A percentile compares a stretch with the other conserved stretches of the same genome.
Conservation (phyloP, 495 filamentous ascomycete species). For the Jackrogersella minutella region DNA sequence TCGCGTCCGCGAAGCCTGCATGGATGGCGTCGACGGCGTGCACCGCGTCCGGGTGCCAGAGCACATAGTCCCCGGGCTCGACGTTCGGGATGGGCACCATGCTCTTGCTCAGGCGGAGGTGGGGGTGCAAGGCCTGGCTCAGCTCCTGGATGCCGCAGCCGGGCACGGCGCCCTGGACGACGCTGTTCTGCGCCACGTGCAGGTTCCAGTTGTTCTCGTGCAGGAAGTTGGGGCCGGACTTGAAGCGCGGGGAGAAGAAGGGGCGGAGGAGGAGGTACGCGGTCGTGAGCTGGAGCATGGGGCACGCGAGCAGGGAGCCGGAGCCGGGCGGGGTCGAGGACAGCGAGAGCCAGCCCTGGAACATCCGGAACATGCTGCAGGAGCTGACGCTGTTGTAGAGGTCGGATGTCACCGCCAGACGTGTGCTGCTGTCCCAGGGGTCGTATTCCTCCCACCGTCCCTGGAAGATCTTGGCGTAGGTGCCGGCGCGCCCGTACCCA, state of each 20-base stretch:
- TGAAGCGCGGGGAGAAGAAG: constrained; percentile 70
- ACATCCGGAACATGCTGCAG: constrained; percentile 88
- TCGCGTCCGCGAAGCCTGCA: constrained; percentile 39
- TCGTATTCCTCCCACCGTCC: constrained; percentile 86
- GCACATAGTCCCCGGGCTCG: constrained; percentile 83
- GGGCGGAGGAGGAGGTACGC: constrained; percentile 86
- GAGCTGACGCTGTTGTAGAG: constrained; percentile 83
- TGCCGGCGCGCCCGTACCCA: constrained; percentile 72
- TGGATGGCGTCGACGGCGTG: constrained; percentile 53
- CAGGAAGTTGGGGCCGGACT: constrained; percentile 35
- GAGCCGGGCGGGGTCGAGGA: constrained; percentile 69
- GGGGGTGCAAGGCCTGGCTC: constrained; percentile 73
- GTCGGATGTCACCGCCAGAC: constrained; percentile 74
- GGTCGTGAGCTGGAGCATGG: constrained; percentile 76
- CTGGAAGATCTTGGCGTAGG: constrained; percentile 74
- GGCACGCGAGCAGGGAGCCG: constrained; percentile 79
- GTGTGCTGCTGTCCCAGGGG: constrained; percentile 78
- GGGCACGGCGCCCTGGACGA: constrained; percentile 79
- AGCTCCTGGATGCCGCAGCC: constrained; percentile 75
- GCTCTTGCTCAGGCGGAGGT: constrained; percentile 70
- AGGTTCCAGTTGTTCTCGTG: constrained; percentile 47
- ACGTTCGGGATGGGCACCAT: constrained; percentile 80
- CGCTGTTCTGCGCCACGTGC: constrained; percentile 52
- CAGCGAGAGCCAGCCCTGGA: constrained; percentile 83
- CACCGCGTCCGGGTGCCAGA: constrained; percentile 80